Evolutionary conservation across 768 basidiomycete genomes (phyloP).

Genomic region (Calocybe gangraenosa): DNA sequence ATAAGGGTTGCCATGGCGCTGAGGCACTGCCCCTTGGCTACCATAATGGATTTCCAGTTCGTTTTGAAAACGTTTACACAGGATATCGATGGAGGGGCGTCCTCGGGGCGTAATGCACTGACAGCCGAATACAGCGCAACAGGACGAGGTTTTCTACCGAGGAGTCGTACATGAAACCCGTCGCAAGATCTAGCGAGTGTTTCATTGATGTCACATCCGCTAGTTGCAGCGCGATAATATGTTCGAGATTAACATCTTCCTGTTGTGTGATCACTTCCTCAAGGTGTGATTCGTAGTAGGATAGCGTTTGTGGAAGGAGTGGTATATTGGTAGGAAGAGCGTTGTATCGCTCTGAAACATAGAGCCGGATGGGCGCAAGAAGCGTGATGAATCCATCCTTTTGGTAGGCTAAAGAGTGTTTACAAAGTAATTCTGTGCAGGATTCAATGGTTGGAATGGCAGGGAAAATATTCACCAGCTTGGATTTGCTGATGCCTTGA

Average conservation of each 20-base stretch:
- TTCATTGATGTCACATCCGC: background rate
- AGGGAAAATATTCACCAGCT: constrained; percentile 4
- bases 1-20: background rate
- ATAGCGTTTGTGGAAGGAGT: background rate
- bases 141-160: too few species aligned
- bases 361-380: constrained; percentile 14
- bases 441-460: background rate
- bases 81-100: constrained; percentile 15
- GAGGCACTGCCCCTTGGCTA: too few species aligned
- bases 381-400: constrained; percentile 9
- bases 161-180: too few species aligned
- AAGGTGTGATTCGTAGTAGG: constrained; percentile 8
- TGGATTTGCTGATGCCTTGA: constrained; percentile 6
- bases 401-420: constrained; percentile 7
- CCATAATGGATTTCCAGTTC: too few species aligned
- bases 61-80: too few species aligned
- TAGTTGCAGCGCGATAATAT: constrained; percentile 2
- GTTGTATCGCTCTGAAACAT: constrained; percentile 2
- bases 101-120: too few species aligned
- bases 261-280: background rate
- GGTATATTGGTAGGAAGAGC: background rate
- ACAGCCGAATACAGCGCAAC: too few species aligned
- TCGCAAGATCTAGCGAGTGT: too few species aligned
- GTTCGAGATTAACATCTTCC: constrained; percentile 10
- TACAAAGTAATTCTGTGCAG: constrained; percentile 5